Evolutionary conservation across 495 filamentous ascomycete species (phyloP), one percentile per base, ranked within the genome.

Genomic region (Xylaria nigripes): DNA sequence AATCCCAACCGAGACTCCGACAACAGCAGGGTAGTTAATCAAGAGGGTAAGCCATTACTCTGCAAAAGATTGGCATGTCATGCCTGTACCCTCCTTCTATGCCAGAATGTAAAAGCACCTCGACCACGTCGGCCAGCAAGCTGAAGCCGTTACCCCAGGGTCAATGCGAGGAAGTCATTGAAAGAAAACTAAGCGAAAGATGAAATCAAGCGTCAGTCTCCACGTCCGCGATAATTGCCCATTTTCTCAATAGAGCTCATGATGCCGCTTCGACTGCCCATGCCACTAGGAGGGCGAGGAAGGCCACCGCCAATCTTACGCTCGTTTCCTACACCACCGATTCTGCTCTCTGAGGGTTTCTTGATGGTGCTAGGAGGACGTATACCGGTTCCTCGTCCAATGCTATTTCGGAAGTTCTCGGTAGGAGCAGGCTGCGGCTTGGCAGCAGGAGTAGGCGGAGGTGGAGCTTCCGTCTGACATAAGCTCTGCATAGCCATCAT

Each of bases 221-320:
- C 61, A 19, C 66, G 55, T 40, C 66, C 45, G 19, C 70, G 62
- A 55, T 76, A 73, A 50, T 66, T 72, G 13, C 82, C 83, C 83
- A 86, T 86, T 66, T 80, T 76, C 70, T 86, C 84, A 68, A 86
- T 85, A 6, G 81, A 84, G 43, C 77, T 80, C 84, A 87, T 85
- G 55, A 86, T 84, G 36, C 83, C 81, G 50, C 76, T 77, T 27
- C 78, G 48, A 74, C 77, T 46, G 24, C 65, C 65, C 57, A 59
- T 42, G 24, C 70, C 73, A 48, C 70, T 71, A 46, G 69, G 67
- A 16, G 72, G 72, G 54, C 75, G 59, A 29, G 68, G 65, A 56
- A 77, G 43, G 13, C 73, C 74, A 50, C 69, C 69, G 12, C 68
- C 68, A 16, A 73, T 72, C 58, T 72, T 72, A 19, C 74, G 58